These are phyloP conservation scores for Anthracocystis setariae DNA, from an alignment of 1,284 basidiomycete genomes.

Conservation along the genomic window DNA sequence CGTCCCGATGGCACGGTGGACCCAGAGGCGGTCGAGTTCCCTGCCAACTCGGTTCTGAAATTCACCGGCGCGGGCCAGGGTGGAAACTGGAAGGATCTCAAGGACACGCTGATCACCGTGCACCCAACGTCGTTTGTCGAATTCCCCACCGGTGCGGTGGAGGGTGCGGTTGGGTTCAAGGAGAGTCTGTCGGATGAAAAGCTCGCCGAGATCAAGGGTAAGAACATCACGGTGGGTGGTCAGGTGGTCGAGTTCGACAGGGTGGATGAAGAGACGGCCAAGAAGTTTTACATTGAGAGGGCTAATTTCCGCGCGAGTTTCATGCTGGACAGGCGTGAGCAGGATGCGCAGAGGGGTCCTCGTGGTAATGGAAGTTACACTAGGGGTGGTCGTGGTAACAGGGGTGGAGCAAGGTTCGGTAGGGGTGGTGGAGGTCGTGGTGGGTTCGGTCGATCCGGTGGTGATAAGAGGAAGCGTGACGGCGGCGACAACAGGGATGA, in stretches of 20 bases:
- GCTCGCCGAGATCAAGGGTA: constrained; percentile 69
- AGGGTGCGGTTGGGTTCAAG: constrained; percentile 69
- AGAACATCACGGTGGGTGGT: constrained; percentile 69
- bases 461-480: constrained; percentile 8
- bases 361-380: constrained; percentile 56
- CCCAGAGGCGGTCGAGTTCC: constrained; percentile 75
- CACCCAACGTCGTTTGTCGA: constrained; percentile 60
- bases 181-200: constrained; percentile 70
- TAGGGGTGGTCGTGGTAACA: constrained; percentile 65
- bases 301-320: constrained; percentile 72
- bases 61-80: constrained; percentile 71
- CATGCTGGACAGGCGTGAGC: constrained; percentile 68
- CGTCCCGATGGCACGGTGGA: constrained; percentile 77
- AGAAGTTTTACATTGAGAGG: constrained; percentile 78
- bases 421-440: constrained; percentile 63
- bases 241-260: constrained; percentile 67
- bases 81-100: constrained; percentile 71
- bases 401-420: constrained; percentile 66
- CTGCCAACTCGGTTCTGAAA: constrained; percentile 78
- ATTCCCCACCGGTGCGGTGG: constrained; percentile 65
- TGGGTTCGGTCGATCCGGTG: constrained; percentile 47
- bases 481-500: constrained; percentile 26
- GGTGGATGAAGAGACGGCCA: constrained; percentile 75
- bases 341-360: constrained; percentile 69
- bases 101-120: constrained; percentile 67